Base-by-base conservation (phyloP, 441 rosid species). In the Kokia cookei region DNA sequence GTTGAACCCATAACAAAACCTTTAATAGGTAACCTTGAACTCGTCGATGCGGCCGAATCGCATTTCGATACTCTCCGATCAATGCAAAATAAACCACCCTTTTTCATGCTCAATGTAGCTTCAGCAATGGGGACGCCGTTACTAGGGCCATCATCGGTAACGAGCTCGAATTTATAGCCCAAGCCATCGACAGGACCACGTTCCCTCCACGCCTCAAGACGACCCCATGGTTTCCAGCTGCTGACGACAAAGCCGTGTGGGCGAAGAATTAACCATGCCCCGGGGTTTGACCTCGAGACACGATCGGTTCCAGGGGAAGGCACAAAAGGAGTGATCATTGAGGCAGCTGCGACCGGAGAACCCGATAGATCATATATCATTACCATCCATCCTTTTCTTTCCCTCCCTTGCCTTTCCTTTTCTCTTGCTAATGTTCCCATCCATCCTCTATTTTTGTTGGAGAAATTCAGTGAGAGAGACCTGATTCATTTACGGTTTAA, bases 201-300 rank as follows among this genome's bases (percentile, higher is more conserved):
- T 76, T 93, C 98, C 10, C 97, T 84, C 97, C 98, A 93, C 0
- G 97, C 98, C 83, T 93, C 97, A 3, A 93, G 96, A 4, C 96
- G 87, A 5, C 98, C 98, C 98, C 96, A 93, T 0, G 98, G 93
- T 64, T 91, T 93, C 98, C 98, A 93, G 75, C 85, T 89, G 81
- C 88, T 91, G 53, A 91, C 91, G 0, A 89, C 90, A 80, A 83
- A 75, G 1, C 94, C 91, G 2, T 93, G 65, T 5, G 98, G 93
- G 0, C 94, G 81, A 29, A 93, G 93, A 64, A 93, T 90, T 4
- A 93, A 89, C 98, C 98, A 93, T 1, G 97, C 90, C 0, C 98
- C 98, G 0, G 97, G 94, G 85, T 90, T 93, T 0, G 96, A 93
- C 58, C 98, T 84, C 0, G 97, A 91, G n/a, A 93, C 98, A 5